These are phyloP conservation scores for Curvularia hawaiiensis DNA, from an alignment of 2,329 filamentous ascomycete species.

Conservation along the genomic window DNA sequence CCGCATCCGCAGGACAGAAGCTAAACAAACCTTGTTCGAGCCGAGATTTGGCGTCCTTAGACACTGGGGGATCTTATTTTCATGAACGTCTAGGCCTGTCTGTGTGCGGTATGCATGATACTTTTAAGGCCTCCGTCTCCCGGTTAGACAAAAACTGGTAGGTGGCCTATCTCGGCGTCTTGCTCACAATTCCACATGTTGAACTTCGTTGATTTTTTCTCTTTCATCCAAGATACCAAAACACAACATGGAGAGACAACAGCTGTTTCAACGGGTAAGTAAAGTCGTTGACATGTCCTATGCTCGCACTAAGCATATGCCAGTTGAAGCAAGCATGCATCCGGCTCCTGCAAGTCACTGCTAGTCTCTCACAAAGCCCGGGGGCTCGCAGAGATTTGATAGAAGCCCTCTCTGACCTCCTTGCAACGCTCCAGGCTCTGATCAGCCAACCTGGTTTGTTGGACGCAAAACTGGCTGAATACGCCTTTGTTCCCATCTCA, in stretches of 20 bases:
- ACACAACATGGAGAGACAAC: conserved; percentile 45
- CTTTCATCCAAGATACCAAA: neutral
- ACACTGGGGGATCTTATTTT: neutral
- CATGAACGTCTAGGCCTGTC: neutral
- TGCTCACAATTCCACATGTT: neutral
- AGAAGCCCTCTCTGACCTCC: conserved; percentile 53
- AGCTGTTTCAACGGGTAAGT: conserved; percentile 47
- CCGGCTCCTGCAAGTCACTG: conserved; percentile 60
- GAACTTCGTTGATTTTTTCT: neutral
- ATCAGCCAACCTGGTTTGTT: conserved; percentile 52
- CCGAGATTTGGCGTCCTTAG: neutral
- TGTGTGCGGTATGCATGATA: neutral
- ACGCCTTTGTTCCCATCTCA: conserved; percentile 91
- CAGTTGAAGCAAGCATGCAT: conserved; percentile 65
- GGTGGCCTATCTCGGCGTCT: neutral
- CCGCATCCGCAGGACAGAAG: neutral
- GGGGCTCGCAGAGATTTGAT: conserved; percentile 54
- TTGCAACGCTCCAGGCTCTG: conserved; percentile 47
- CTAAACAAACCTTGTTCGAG: neutral
- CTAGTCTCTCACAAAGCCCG: conserved; percentile 56
- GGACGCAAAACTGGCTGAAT: conserved; percentile 86
- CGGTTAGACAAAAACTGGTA: neutral
- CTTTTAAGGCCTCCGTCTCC: neutral
- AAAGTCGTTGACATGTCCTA: conserved; percentile 4
- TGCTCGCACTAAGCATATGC: conserved; percentile 7